Percentiles rank a stretch among this genome's conserved stretches.
Evolutionary conservation across 805 yeast species (phyloP).

Genomic region (Vanderwaltozyma tropicalis): DNA sequence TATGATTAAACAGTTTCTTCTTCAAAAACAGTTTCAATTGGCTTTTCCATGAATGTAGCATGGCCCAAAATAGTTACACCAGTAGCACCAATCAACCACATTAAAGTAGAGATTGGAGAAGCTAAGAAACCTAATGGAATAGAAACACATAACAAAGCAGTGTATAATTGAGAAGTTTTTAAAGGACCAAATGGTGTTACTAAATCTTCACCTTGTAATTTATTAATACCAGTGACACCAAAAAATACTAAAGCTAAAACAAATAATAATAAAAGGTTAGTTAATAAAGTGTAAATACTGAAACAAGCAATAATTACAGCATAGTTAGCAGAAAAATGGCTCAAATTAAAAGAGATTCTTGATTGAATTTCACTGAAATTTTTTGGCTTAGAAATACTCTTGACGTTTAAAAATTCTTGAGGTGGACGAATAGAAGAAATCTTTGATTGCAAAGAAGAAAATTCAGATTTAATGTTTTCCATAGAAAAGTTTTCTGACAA

Average conservation of each 20-base stretch:
- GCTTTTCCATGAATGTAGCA: slow-evolving; percentile 88
- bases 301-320: slow-evolving; percentile 59
- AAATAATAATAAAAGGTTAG: slow-evolving; percentile 75
- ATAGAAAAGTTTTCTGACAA: slow-evolving; percentile 24
- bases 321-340: slow-evolving; percentile 83
- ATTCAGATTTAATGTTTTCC: slow-evolving; percentile 33
- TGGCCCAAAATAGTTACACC: slow-evolving; percentile 71
- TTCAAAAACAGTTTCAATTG: slow-evolving; percentile 87
- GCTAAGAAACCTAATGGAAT: slow-evolving; percentile 80
- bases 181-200: slow-evolving; percentile 62
- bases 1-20: slow-evolving; percentile 41
- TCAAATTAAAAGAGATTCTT: slow-evolving; percentile 77
- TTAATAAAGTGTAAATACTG: slow-evolving; percentile 74
- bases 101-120: slow-evolving; percentile 75
- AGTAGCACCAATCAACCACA: slow-evolving; percentile 88
- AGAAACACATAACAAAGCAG: slow-evolving; percentile 65
- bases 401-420: slow-evolving; percentile 86
- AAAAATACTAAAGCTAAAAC: slow-evolving; percentile 64
- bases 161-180: slow-evolving; percentile 73
- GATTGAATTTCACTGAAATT: slow-evolving; percentile 84
- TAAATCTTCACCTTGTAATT: slow-evolving; percentile 74
- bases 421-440: slow-evolving; percentile 74
- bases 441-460: slow-evolving; percentile 46
- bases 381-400: slow-evolving; percentile 81
- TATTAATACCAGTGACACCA: slow-evolving; percentile 72